These are phyloP conservation scores for Primulina eburnea DNA, from an alignment of 257 asterid genomes.

Conservation along the genomic window DNA sequence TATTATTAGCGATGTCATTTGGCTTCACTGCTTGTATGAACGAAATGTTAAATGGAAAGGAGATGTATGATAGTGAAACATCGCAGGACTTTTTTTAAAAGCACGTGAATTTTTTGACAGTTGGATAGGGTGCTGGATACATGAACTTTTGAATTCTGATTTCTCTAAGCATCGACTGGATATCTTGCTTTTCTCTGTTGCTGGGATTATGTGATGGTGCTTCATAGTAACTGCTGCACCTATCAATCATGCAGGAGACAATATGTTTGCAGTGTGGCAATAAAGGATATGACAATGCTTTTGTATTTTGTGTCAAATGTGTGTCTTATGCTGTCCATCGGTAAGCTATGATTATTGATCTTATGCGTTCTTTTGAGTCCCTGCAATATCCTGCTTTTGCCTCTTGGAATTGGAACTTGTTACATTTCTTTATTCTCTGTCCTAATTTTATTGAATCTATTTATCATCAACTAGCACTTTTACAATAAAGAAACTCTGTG, in stretches of 20 bases:
- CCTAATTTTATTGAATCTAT: not conserved
- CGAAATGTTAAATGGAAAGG: too few species aligned
- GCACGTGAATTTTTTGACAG: not conserved
- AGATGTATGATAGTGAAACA: not conserved
- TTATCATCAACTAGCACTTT: not conserved
- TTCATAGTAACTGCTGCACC: not conserved
- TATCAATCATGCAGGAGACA: slow-evolving; percentile 40
- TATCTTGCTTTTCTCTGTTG: not conserved
- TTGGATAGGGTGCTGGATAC: not conserved
- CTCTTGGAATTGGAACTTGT: not conserved
- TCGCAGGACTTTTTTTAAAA: not conserved
- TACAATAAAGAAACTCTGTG: not conserved
- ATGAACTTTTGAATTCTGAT: not conserved
- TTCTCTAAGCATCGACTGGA: not conserved
- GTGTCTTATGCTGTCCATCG: slow-evolving; percentile 51
- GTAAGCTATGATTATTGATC: slow-evolving; percentile 30
- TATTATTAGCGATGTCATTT: too few species aligned
- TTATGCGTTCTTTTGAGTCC: not conserved
- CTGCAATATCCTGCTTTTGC: not conserved
- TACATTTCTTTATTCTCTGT: not conserved
- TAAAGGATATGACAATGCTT: slow-evolving; percentile 45
- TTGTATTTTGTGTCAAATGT: slow-evolving; percentile 51
- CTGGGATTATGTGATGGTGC: not conserved
- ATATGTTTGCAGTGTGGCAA: slow-evolving; percentile 61
- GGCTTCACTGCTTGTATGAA: too few species aligned